Percentiles rank a stretch among this genome's conserved stretches.
These are phyloP conservation scores for Candida oleophila DNA, from an alignment of 805 yeast genomes.

Conservation along the genomic window DNA sequence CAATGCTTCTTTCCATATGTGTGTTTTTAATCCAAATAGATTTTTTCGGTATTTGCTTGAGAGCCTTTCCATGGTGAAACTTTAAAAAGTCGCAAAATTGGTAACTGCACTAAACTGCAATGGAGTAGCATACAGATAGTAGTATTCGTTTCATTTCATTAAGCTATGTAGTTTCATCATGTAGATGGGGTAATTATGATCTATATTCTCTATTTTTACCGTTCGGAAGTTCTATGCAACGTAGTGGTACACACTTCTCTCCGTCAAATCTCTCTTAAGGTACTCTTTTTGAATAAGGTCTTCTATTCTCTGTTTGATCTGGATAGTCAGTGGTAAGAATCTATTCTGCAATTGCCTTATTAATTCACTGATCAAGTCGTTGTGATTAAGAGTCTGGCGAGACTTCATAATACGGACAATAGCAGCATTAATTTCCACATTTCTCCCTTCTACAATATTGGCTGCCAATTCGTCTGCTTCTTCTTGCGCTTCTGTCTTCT, in stretches of 20 bases:
- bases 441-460: constrained; percentile 61
- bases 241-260: constrained; percentile 61
- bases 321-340: constrained; percentile 65
- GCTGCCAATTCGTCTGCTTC: constrained; percentile 55
- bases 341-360: constrained; percentile 57
- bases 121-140: too few relatives aligned
- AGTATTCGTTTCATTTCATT: neutral
- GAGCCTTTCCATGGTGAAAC: neutral
- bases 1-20: too few relatives aligned
- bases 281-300: constrained; percentile 80
- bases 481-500: constrained; percentile 48
- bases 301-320: constrained; percentile 72
- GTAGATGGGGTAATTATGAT: too few relatives aligned
- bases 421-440: constrained; percentile 76
- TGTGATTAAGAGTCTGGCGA: constrained; percentile 58
- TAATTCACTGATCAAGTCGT: constrained; percentile 65
- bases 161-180: neutral
- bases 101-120: neutral
- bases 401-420: constrained; percentile 86
- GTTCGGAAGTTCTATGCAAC: constrained; percentile 45
- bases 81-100: neutral
- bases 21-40: neutral
- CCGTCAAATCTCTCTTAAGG: constrained; percentile 64
- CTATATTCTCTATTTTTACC: neutral
- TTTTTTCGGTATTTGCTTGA: too few relatives aligned